Conservation (phyloP, 1,139 yeast species). For the Blastobotrys ciferrii region DNA sequence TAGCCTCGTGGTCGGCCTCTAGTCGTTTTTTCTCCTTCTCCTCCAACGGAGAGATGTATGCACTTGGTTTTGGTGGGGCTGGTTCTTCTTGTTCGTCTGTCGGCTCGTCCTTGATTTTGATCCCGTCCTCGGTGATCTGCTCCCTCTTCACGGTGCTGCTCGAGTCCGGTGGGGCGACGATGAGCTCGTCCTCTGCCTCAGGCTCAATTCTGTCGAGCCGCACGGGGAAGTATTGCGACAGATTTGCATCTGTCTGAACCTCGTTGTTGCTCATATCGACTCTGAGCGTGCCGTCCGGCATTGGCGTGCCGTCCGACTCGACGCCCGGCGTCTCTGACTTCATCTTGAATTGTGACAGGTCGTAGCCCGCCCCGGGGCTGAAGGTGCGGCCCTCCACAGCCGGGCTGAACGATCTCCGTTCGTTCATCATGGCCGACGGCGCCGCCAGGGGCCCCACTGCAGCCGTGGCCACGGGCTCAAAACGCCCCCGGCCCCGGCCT, state of each 20-base stretch:
- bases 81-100: slow-evolving; percentile 9
- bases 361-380: slow-evolving; percentile 9
- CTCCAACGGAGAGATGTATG: slow-evolving; percentile 25
- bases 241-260: slow-evolving; percentile 21
- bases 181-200: slow-evolving; percentile 40
- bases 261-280: slow-evolving; percentile 30
- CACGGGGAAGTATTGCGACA: slow-evolving; percentile 34
- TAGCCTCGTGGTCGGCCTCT: slow-evolving; percentile 29
- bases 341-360: slow-evolving; percentile 16
- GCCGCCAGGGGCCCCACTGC: slow-evolving; percentile 38
- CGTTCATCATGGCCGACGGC: slow-evolving; percentile 23
- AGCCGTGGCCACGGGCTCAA: slow-evolving; percentile 31
- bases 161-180: slow-evolving; percentile 4
- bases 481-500: slow-evolving; percentile 27
- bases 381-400: slow-evolving; percentile 8
- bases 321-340: slow-evolving; percentile 28
- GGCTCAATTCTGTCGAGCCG: slow-evolving; percentile 29
- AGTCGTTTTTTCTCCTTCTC: slow-evolving; percentile 23
- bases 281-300: slow-evolving; percentile 25
- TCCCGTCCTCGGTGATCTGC: slow-evolving; percentile 2
- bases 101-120: slow-evolving; percentile 24
- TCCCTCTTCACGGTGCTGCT: slow-evolving; percentile 3
- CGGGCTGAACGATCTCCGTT: slow-evolving; percentile 12
- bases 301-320: slow-evolving; percentile 17
- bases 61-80: neutral